These are phyloP conservation scores for Suhomyces terraborum DNA, from an alignment of 1,139 yeast genomes.

Conservation along the genomic window DNA sequence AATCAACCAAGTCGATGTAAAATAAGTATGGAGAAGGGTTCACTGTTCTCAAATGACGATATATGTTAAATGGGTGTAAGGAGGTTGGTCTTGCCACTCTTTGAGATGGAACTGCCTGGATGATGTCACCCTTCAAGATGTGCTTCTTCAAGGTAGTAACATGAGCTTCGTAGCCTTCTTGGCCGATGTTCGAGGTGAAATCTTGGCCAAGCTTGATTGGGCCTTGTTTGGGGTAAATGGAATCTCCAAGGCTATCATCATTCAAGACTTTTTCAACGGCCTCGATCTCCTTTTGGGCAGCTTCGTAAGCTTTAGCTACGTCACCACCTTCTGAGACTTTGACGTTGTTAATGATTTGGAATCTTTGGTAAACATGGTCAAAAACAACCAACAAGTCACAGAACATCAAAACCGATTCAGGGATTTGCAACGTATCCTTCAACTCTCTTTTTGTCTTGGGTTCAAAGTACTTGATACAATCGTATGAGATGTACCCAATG, in stretches of 20 bases:
- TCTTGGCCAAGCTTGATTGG: slow-evolving; percentile 65
- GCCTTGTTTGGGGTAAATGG: slow-evolving; percentile 58
- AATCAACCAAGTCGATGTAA: slow-evolving; percentile 86
- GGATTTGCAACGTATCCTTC: slow-evolving; percentile 77
- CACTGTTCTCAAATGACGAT: slow-evolving; percentile 89
- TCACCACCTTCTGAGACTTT: slow-evolving; percentile 44
- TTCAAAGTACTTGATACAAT: slow-evolving; percentile 94
- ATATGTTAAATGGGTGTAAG: slow-evolving; percentile 93
- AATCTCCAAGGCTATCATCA: slow-evolving; percentile 33
- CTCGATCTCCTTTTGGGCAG: slow-evolving; percentile 59
- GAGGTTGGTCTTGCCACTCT: slow-evolving; percentile 94
- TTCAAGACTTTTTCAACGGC: slow-evolving; percentile 55
- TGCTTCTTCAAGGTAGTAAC: slow-evolving; percentile 76
- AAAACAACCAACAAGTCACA: slow-evolving; percentile 88
- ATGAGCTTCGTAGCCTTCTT: slow-evolving; percentile 85
- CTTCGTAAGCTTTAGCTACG: slow-evolving; percentile 51
- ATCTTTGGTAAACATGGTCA: slow-evolving; percentile 91
- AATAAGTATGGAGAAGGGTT: slow-evolving; percentile 97
- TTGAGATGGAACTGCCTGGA: slow-evolving; percentile 98
- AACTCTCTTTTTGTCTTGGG: slow-evolving; percentile 77
- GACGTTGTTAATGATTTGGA: slow-evolving; percentile 85
- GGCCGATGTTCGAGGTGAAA: slow-evolving; percentile 87
- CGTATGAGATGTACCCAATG: slow-evolving; percentile 91
- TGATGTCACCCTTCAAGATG: slow-evolving; percentile 86
- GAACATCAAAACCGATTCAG: slow-evolving; percentile 90